Base-by-base conservation (phyloP, 768 basidiomycete genomes). In the Suillus cothurnatus region DNA sequence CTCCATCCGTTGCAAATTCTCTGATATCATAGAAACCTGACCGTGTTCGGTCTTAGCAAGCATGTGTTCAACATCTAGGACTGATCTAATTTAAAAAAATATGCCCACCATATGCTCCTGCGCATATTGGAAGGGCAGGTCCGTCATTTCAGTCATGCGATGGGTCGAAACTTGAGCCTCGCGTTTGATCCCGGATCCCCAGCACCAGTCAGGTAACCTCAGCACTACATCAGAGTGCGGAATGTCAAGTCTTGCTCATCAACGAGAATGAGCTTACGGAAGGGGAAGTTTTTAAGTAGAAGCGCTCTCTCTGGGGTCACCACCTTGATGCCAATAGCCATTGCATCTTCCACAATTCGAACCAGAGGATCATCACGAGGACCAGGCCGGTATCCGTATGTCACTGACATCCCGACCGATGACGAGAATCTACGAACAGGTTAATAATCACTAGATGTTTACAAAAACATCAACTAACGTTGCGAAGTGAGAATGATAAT, bases 1-100 rank as follows among this genome's bases (percentile, higher is more conserved):
- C 23, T 68, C 45, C 67, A 73, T 71, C 1, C 68, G 67, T 17
- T 41, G 38, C 14, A 71, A 56, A 36, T 64, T 66, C 2, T 71
- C 61, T 1, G 58, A 43, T 19, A 69, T 63, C 67, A 71, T 69
- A 0, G 61, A 62, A 19, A 14, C 23, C 47, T 17, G 64, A 17
- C 23, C 39, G 34, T n/a, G 23, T 21, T 43, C 36, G n/a, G 5
- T n/a, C 55, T 56, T 14, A 14, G 14, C 12, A 6, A 15, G 12
- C 6, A 36, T 6, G 1, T 0, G 6, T 15, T 36, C 32, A n/a
- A 56, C 1, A 12, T 15, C 19, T 34, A 14, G 9, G 12, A n/a
- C 19, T 8, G 32, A n/a, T 21, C 11, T n/a, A 11, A 1, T 9
- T 31, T 6, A 21, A 21, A 34, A 32, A n/a, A 8, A 8, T 21